Base-by-base conservation (phyloP, 2,329 filamentous ascomycete species). In the Venturia asperata region DNA sequence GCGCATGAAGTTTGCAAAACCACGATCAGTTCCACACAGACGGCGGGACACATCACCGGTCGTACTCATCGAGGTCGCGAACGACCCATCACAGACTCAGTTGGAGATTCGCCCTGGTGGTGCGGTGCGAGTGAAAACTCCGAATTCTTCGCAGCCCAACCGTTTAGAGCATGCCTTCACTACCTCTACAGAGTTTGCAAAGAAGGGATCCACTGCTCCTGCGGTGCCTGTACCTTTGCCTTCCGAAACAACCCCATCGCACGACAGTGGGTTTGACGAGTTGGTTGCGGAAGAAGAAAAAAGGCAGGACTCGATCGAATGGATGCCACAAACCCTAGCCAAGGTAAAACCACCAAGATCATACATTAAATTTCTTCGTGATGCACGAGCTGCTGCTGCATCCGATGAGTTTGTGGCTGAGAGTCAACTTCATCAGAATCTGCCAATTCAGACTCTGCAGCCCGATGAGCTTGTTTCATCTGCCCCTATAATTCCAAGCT, bases 101-200 rank as follows among this genome's bases (percentile, higher is more conserved):
- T 24, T 58, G 11, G 52, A 58, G 30, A 19, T 58, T 58, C 52
- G 52, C 19, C 52, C 52, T 37, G 52, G 52, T 58, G 52, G 52
- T 21, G 52, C 52, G 2, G 52, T 58, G 6, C 27, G 52, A 58
- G 52, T 58, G 6, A 58, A 58, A 58, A 58, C 27, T 37, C 52
- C 52, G 2, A 58, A n/a, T 30, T 58, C 30, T n/a, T 58, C 52
- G 19, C 52, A 27, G 15, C 30, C 30, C 19, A 21, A 19, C 9
- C 27, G 24, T 7, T 24, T n/a, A 37, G 30, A 58, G 27, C 37
- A 15, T 58, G 13, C 30, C 9, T 37, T 27, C 52, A 37, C 52
- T 58, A 10, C 7, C 6, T 39, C 52, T n/a, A 58, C 30, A 37
- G 52, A 52, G 47, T 21, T 27, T 13, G 47, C 21, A 13, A 9